Base-by-base conservation (phyloP, 208 protist species). In the Crithidia sp. region DNA sequence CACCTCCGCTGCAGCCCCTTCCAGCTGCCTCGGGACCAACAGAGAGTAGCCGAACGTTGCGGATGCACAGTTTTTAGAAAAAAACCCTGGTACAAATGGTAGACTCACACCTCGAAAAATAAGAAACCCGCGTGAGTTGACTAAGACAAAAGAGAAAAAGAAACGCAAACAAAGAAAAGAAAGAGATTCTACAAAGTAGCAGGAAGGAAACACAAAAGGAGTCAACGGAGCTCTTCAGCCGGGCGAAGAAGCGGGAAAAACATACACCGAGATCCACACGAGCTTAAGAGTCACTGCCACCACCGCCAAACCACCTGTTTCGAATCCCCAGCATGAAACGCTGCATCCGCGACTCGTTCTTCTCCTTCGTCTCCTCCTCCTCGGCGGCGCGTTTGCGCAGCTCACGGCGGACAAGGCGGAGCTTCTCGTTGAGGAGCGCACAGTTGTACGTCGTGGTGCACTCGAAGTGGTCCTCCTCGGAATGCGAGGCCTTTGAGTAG, bases 381-480 rank as follows among this genome's bases (percentile, higher is more conserved):
- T 92, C 83, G 16, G 81, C 83, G 39, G 80, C 81, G 7, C 79
- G 83, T 50, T 95, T 95, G 50, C 87, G 86, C 52, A 93, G 64
- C 71, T 93, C 91, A 12, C 87, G 86, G 5, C 83, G 83, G 40
- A 94, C 67, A 37, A 96, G 72, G 19, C 87, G 85, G 39, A 96
- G 63, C 83, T 96, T 96, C 70, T 96, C 91, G 17, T 93, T 88
- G n/a, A 96, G 56, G 7, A 96, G 67, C 36, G 87, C 87, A 53
- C 89, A 90, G 72, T 92, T 93, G 81, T 92, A 93, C 54, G 88
- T 77, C 3, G 87, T 94, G n/a, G 83, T 91, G 76, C 87, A 96
- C 63, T 94, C 91, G 63, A 96, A 88, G 62, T 88, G 85, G 72
- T 96, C 89, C 62, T 81, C 74, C 43, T 94, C 89, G 56, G 84